A percentile compares a stretch with the other conserved stretches of the same genome.
phyloP scores from a whole-genome alignment of 306 rosid genomes.

The Cyclanthera cordifolia region DNA sequence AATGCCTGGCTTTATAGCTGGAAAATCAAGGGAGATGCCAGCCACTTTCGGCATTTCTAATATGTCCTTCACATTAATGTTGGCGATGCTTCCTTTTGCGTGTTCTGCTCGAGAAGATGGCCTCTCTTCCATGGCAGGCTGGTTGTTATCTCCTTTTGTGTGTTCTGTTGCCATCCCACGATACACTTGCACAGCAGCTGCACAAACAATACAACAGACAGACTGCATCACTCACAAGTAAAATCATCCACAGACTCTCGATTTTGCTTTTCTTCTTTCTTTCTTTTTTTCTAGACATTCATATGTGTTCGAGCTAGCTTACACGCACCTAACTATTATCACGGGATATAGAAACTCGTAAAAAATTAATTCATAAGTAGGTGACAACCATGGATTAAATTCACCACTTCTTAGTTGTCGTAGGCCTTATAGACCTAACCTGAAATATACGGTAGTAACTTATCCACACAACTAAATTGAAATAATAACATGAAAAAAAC shows the following conservation, averaged over 20 bases:
- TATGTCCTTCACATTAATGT: constrained; percentile 54
- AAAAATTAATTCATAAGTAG: too few relatives aligned
- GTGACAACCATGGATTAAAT: too few relatives aligned
- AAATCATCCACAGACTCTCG: not conserved
- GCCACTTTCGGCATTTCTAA: constrained; percentile 42
- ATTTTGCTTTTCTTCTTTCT: too few relatives aligned
- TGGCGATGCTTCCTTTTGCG: constrained; percentile 54
- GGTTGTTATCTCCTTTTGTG: constrained; percentile 57
- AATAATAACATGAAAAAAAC: not conserved
- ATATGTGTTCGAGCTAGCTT: too few relatives aligned
- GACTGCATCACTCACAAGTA: not conserved
- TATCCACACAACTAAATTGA: not conserved
- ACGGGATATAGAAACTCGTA: too few relatives aligned
- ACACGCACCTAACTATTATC: too few relatives aligned
- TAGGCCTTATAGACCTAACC: not conserved
- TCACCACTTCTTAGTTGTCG: too few relatives aligned
- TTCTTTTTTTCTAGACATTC: too few relatives aligned
- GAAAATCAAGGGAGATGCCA: constrained; percentile 42
- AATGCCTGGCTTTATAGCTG: constrained; percentile 76
- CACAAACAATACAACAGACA: constrained; percentile 5
- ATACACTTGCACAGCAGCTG: constrained; percentile 39
- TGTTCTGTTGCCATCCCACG: constrained; percentile 55
- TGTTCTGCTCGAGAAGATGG: constrained; percentile 61
- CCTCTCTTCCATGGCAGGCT: constrained; percentile 53
- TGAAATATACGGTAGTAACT: too few relatives aligned